Base-by-base conservation (phyloP, 345 rosid genomes). In the Salix arbutifolia region DNA sequence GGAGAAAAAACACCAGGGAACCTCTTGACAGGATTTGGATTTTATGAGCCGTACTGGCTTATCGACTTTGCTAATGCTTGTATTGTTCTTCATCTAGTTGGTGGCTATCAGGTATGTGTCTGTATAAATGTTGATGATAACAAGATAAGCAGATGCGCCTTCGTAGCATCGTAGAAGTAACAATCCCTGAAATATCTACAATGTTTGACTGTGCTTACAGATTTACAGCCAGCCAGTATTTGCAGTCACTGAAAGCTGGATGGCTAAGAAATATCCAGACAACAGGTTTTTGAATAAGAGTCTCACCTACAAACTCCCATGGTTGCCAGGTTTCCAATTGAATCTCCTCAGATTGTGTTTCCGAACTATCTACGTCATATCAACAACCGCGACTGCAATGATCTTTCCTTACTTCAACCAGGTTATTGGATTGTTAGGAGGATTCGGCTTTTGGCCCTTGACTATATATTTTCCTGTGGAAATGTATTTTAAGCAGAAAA, bases 321-420 rank as follows among this genome's bases (percentile, higher is more conserved):
- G 80, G 31, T 21, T 83, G n/a, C 84, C 86, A 9, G 35, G 78
- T 11, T 52, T 89, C 21, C 68, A 70, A 30, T 35, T 83, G 67
- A 89, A 83, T 58, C 48, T 77, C 46, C 74, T 84, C 52, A 78
- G 87, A 70, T n/a, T 89, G 25, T 80, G 86, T 72, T 89, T 89
- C 76, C 67, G 97, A 79, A 87, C 87, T 0, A 19, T 38, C 10
- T 91, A 88, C 6, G 98, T 91, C 8, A 76, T 81, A 1, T 81
- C 89, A 0, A 87, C 90, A 33, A 91, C 91, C 0, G 78, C 52
- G 4, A 75, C 91, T 9, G 86, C 91, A 6, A 75, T 90, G 67
- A 4, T 87, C 56, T 94, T 94, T 82, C 97, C 97, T 5, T 92
- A 89, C 85, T 94, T 94, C 89, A 92, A 94, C 84, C 89, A 91